Evolutionary conservation across 352 stramenopile genomes (phyloP).

Genomic region (Phytophthora tubulina): DNA sequence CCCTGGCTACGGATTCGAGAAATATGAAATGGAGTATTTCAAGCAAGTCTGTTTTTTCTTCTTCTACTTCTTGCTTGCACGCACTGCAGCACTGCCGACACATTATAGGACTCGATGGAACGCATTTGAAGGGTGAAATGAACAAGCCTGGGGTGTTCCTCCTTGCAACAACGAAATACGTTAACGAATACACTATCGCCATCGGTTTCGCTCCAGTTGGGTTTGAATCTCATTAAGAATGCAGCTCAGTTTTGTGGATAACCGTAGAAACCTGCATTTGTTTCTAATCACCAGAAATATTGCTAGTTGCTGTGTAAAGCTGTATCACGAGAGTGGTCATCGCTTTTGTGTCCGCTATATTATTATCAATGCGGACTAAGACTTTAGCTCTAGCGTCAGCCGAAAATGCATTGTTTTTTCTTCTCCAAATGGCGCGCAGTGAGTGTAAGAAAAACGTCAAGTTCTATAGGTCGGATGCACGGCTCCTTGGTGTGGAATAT

Average conservation of each 20-base stretch:
- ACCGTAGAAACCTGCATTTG: background rate
- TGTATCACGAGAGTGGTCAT: background rate
- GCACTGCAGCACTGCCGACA: no score
- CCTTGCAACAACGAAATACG: background rate
- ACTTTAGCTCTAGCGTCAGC: background rate
- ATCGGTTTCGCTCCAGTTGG: background rate
- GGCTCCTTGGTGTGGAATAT: background rate
- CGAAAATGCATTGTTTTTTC: background rate
- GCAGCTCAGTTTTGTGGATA: background rate
- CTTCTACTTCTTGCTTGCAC: no score
- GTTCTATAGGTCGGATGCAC: constrained; percentile 1
- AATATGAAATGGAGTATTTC: no score
- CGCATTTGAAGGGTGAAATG: constrained; percentile 6
- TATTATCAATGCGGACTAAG: background rate
- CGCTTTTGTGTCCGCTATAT: background rate
- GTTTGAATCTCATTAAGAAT: background rate
- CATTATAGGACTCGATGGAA: no score
- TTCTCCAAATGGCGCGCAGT: constrained; percentile 5
- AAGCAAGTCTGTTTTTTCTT: no score
- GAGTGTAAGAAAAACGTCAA: constrained; percentile 1
- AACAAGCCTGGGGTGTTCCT: background rate
- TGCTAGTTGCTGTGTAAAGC: background rate
- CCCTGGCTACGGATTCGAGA: no score
- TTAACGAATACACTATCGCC: background rate
- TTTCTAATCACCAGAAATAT: background rate